phyloP scores from a whole-genome alignment of 495 filamentous ascomycete species.

The Neurospora sp. region DNA sequence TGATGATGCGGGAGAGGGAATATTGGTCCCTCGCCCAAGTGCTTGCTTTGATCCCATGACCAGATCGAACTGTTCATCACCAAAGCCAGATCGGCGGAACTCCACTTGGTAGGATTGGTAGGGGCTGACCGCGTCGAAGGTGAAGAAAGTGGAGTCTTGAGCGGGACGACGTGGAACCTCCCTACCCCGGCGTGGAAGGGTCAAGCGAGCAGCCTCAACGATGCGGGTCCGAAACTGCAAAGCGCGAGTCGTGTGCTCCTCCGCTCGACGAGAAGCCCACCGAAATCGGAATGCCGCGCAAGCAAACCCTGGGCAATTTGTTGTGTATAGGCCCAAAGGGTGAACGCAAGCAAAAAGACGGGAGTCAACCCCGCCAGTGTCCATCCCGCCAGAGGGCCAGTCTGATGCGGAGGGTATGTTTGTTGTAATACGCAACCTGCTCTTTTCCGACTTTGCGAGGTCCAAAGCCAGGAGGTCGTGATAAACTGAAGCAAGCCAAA shows the following conservation, averaged over 20 bases:
- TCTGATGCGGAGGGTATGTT: neutral
- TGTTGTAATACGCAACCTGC: neutral
- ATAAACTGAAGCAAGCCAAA: neutral
- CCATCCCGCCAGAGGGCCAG: neutral
- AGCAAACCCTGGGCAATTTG: neutral
- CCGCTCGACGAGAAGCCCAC: neutral
- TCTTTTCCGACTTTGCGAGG: neutral
- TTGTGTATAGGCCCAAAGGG: neutral
- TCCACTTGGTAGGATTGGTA: neutral
- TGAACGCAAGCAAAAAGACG: neutral
- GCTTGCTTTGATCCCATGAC: neutral
- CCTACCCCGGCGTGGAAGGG: neutral
- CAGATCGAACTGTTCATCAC: neutral
- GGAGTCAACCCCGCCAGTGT: neutral
- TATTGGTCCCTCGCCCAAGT: neutral
- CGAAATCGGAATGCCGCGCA: neutral
- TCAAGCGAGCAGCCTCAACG: neutral
- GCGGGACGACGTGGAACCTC: neutral
- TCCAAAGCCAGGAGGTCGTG: neutral
- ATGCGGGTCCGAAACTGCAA: neutral
- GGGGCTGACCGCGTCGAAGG: neutral
- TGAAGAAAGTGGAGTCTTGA: neutral
- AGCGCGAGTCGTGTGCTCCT: neutral
- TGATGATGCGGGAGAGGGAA: neutral
- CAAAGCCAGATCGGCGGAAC: neutral